phyloP scores from a whole-genome alignment of 805 yeast genomes.

The Lipomyces starkeyi region DNA sequence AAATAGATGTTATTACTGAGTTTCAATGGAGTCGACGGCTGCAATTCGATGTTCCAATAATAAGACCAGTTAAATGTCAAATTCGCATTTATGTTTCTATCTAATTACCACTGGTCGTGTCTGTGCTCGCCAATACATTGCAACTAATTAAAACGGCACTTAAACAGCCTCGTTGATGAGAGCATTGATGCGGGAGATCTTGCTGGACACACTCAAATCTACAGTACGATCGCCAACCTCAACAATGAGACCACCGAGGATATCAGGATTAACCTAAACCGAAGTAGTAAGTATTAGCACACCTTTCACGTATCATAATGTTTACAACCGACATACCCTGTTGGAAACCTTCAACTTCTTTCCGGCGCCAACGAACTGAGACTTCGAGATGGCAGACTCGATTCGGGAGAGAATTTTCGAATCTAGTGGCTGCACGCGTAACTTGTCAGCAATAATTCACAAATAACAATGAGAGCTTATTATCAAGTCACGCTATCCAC shows the following conservation, averaged over 20 bases:
- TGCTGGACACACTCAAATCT: constrained; percentile 84
- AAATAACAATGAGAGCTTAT: background rate
- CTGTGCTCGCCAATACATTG: background rate
- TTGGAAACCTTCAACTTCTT: constrained; percentile 85
- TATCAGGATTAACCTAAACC: constrained; percentile 70
- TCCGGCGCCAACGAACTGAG: constrained; percentile 81
- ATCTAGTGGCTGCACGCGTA: constrained; percentile 63
- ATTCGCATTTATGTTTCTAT: background rate
- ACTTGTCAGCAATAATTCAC: background rate
- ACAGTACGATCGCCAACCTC: constrained; percentile 97
- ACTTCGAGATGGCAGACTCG: constrained; percentile 75
- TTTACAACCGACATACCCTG: constrained; percentile 48
- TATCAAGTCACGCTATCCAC: background rate
- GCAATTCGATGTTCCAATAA: too few relatives aligned
- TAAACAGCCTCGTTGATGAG: constrained; percentile 85
- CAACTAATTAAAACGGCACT: background rate
- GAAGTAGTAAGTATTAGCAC: background rate
- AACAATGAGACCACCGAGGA: constrained; percentile 93
- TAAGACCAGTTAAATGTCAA: too few relatives aligned
- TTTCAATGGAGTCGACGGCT: too few relatives aligned
- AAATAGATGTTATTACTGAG: too few relatives aligned
- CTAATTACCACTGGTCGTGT: background rate
- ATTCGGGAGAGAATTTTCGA: constrained; percentile 76
- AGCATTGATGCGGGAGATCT: constrained; percentile 87
- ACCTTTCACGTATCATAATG: background rate